Conservation (phyloP, 331 rosid species). For the Malus hybrid region DNA sequence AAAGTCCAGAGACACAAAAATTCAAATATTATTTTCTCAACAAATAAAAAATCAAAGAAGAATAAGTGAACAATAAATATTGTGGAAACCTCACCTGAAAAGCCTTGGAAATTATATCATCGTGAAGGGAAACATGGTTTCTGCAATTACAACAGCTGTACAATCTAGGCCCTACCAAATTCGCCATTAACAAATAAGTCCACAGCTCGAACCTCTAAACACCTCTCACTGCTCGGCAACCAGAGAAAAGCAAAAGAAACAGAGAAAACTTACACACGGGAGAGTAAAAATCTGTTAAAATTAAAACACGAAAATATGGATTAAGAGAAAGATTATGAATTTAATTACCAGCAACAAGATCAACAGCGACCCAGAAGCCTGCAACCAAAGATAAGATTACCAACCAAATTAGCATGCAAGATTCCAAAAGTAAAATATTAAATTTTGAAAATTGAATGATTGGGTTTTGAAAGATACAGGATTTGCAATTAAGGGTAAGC, state of each 20-base stretch:
- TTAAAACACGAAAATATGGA: not conserved
- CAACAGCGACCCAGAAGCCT: conserved; percentile 37
- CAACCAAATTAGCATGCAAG: conserved; percentile 47
- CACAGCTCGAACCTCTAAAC: conserved; percentile 11
- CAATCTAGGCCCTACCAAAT: conserved; percentile 77
- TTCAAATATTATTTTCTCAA: not conserved
- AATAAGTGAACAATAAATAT: not conserved
- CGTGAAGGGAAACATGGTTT: conserved; percentile 88
- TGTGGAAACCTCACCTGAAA: conserved; percentile 62
- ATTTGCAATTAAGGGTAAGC: conserved; percentile 16
- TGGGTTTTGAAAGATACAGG: conserved; percentile 29
- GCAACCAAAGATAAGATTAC: conserved; percentile 33
- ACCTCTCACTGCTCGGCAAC: conserved; percentile 26
- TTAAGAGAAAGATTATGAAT: not conserved
- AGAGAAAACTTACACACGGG: not conserved
- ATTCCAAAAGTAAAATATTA: conserved; percentile 14
- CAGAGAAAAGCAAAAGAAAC: not conserved
- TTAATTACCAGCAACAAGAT: conserved; percentile 39
- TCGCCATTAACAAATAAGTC: conserved; percentile 53
- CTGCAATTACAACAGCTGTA: conserved; percentile 93
- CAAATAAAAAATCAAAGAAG: not conserved
- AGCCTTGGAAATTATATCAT: conserved; percentile 95
- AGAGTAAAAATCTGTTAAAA: not conserved
- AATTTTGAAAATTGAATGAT: not conserved
- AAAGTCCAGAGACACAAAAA: not conserved